phyloP scores from a whole-genome alignment of 2,329 filamentous ascomycete species.

The Scedosporium apiospermum region DNA sequence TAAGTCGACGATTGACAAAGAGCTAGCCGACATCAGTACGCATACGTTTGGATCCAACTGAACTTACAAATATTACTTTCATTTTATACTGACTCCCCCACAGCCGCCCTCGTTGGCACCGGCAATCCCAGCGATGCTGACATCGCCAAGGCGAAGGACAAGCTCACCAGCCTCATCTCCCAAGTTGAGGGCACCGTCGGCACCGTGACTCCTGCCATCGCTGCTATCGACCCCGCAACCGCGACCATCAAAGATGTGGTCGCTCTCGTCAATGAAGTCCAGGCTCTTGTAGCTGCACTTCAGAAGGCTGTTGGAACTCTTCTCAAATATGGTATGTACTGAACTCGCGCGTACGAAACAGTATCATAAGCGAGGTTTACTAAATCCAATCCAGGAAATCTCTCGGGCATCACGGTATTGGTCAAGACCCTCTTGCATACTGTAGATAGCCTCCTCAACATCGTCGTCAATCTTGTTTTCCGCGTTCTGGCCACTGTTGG shows the following conservation, averaged over 20 bases:
- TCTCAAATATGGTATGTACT: neutral
- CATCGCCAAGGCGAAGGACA: neutral
- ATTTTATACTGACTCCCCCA: neutral
- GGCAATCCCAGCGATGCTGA: neutral
- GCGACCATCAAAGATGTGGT: neutral
- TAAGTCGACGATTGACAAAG: neutral
- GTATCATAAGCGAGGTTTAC: neutral
- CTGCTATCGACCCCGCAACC: neutral
- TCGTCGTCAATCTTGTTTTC: slow-evolving; percentile 16
- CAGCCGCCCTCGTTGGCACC: neutral
- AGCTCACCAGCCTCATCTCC: neutral
- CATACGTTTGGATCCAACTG: neutral
- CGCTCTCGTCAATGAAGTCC: neutral
- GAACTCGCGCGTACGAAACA: neutral
- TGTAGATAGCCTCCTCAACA: neutral
- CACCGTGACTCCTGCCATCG: neutral
- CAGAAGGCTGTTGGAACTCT: neutral
- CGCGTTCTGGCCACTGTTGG: neutral
- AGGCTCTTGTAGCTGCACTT: neutral
- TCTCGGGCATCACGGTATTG: neutral
- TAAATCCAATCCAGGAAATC: neutral
- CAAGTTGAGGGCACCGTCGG: neutral
- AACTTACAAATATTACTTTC: neutral
- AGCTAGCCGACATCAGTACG: neutral
- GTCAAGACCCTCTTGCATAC: neutral